Conservation (phyloP, 1,284 basidiomycete species). For the Cutaneotrichosporon daszewskae region DNA sequence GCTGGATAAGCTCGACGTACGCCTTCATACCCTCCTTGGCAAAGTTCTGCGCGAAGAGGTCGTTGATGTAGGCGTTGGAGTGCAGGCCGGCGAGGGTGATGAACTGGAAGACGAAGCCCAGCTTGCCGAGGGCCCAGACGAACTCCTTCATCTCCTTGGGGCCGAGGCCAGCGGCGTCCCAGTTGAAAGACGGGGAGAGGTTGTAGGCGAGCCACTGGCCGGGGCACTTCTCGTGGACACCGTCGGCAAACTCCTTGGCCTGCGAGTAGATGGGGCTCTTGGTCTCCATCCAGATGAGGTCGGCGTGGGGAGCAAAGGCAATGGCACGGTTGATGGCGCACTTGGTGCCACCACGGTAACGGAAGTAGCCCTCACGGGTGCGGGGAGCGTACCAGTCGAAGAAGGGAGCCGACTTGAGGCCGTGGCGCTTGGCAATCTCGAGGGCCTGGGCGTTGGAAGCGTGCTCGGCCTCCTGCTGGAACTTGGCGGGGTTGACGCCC, state of each 20-base stretch:
- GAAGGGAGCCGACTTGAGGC: conserved; percentile 57
- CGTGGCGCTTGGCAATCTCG: conserved; percentile 71
- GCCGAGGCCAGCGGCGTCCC: conserved; percentile 75
- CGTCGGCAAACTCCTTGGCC: conserved; percentile 85
- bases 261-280: conserved; percentile 92
- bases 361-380: conserved; percentile 83
- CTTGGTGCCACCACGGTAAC: conserved; percentile 93
- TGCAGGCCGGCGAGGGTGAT: conserved; percentile 96
- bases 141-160: conserved; percentile 81
- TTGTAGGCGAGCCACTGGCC: conserved; percentile 94
- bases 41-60: conserved; percentile 81
- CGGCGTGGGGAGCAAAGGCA: conserved; percentile 89
- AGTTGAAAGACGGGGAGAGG: conserved; percentile 84
- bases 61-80: conserved; percentile 94
- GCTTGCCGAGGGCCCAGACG: conserved; percentile 66
- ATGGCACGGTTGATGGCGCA: conserved; percentile 89
- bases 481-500: conserved; percentile 49
- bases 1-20: conserved; percentile 56
- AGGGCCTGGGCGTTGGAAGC: conserved; percentile 67
- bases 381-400: conserved; percentile 95
- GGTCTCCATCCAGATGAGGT: conserved; percentile 96
- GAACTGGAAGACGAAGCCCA: conserved; percentile 70
- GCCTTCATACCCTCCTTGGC: conserved; percentile 71
- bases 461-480: conserved; percentile 45
- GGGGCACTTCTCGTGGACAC: conserved; percentile 73